Base-by-base conservation (phyloP, 768 basidiomycete species). In the Hygrophorus pudorinus region DNA sequence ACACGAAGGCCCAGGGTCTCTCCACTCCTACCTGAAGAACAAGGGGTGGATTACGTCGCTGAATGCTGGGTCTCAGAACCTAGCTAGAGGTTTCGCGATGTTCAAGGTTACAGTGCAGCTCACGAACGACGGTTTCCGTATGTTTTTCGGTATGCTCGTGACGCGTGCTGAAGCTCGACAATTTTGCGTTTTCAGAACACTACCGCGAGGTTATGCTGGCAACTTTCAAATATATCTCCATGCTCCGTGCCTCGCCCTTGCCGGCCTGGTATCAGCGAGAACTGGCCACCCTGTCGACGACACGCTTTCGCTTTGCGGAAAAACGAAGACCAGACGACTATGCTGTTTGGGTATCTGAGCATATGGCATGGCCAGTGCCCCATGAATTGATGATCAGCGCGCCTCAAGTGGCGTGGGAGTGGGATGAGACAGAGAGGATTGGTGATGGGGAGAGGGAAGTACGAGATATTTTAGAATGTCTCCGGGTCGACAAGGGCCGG, bases 1-100 rank as follows among this genome's bases (percentile, higher is more conserved):
- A 0, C 90, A 97, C 56, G 92, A 97, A 64, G 92, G 92, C 1
- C 79, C 83, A 29, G 94, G 94, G 1, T 97, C 94, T 1, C 64
- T 98, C 24, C 74, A 87, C 53, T 88, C 91, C 1, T 90, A 91
- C 59, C 71, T 99, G 45, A 98, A 94, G 65, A 70, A 72, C 49
- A 85, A 83, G 56, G 87, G 89, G 2, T 94, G 91, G 90, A 73
- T 85, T 30, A 89, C 81, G 21, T 68, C 70, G 10, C 66, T 98
- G 40, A 77, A 72, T 44, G 71, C 79, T 35, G 89, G 85, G 1
- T 70, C 76, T 2, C 82, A 85, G 52, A 65, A 70, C 28, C 72
- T 88, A 5, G 87, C 75, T 14, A 75, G 87, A 49, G 89, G 91
- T 0, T 90, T 97, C 57, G 85, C 81, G 32, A 82, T 88, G 72